Evolutionary conservation across 208 protist species (phyloP).

Genomic region (Leishmania guyanensis): DNA sequence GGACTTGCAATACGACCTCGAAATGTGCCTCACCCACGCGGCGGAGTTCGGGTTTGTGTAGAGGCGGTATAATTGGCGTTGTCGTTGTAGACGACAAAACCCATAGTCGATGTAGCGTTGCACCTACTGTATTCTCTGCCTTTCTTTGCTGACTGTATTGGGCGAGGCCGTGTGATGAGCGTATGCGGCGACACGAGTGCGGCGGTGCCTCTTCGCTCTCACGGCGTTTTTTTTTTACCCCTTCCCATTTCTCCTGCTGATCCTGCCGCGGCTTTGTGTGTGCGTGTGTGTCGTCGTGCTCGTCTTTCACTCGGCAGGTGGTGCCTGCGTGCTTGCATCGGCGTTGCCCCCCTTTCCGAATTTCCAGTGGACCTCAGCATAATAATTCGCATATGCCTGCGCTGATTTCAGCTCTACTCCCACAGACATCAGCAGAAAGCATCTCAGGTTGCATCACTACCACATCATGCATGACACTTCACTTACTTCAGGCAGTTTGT

Average conservation of each 20-base stretch:
- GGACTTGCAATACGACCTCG: conserved; percentile 61
- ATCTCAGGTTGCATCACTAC: neutral
- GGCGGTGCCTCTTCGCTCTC: neutral
- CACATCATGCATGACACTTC: neutral
- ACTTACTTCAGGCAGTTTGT: neutral
- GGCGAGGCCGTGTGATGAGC: neutral
- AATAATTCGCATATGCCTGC: neutral
- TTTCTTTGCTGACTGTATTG: conserved; percentile 13
- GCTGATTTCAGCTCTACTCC: neutral
- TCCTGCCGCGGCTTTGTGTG: neutral
- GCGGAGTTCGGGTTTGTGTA: conserved; percentile 86
- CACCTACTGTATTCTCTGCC: neutral
- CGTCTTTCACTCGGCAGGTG: neutral
- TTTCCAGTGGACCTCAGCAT: too few species aligned
- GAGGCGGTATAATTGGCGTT: neutral
- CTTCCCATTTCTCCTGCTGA: neutral
- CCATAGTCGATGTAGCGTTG: neutral
- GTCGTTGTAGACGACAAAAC: neutral
- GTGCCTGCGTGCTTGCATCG: neutral
- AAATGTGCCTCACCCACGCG: conserved; percentile 67
- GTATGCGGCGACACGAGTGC: neutral
- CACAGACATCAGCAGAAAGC: neutral
- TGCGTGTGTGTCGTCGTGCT: neutral
- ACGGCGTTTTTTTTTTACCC: neutral
- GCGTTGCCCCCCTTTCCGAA: neutral